Evolutionary conservation across 1,139 yeast genomes (phyloP), one percentile per base, ranked within the genome.

Genomic region (Saccharomyces hybrid): DNA sequence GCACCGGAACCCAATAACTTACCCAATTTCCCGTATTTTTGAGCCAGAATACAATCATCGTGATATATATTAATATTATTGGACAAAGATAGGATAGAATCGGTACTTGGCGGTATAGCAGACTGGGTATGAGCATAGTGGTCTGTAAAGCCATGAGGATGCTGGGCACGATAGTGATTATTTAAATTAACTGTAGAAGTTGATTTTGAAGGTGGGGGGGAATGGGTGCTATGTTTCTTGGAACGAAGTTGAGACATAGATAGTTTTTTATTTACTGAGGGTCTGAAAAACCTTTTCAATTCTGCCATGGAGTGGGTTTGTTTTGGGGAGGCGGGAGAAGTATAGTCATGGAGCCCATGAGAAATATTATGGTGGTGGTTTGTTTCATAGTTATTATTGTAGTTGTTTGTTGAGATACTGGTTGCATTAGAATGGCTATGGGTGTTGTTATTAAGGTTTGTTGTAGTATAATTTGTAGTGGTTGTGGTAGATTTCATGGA

Each of bases 1-100:
- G 99, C 99, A 42, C 99, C 99, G 30, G 96, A 86, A 30, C 99
- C 99, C 61, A 95, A 75, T 58, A 88, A 85, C 61, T 88, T 87
- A 52, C 97, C 97, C 60, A 91, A 76, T 63, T 86, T 88, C 57
- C 96, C 96, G 71, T 93, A 95, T 68, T 91, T 88, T 62, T 85
- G 86, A 26, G 83, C 86, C 56, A 88, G 75, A 1, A 83, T 81
- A n/a, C 86, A 79, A 59, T 83, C 86, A 54, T 78, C 80, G 54
- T 79, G 81, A 55, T 77, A 71, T 1, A 78, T 75, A 52, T 71
- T 70, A 25, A 67, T 62, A 47, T 67, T 65, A 57, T 68, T 66
- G 9, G 71, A 63, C 49, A 70, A 54, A 28, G 73, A 70, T 41
- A 70, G 55, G 14, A 66, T 61, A 3, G 72, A 69, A 53, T 69